Evolutionary conservation across 2,329 filamentous ascomycete genomes (phyloP).

Genomic region (Fusarium tuaranense): DNA sequence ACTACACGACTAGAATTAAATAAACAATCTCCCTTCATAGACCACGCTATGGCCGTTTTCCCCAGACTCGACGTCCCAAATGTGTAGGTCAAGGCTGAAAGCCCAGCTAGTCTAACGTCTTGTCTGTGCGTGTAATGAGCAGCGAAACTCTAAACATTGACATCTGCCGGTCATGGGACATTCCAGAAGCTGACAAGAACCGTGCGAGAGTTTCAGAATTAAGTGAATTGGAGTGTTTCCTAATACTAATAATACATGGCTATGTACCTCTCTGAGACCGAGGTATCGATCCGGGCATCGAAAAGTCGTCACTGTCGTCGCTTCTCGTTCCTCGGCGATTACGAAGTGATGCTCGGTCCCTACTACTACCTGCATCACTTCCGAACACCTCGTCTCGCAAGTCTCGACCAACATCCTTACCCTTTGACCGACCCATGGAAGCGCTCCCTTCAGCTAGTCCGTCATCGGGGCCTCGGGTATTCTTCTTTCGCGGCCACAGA

Average conservation of each 20-base stretch:
- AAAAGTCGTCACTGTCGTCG: constrained; percentile 52
- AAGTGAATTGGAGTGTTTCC: constrained; percentile 11
- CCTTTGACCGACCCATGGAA: constrained; percentile 64
- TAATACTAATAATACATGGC: neutral
- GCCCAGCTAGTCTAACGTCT: neutral
- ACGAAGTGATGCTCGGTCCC: constrained; percentile 53
- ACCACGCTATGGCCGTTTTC: constrained; percentile 3
- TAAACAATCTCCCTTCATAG: constrained; percentile 17
- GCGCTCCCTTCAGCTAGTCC: constrained; percentile 58
- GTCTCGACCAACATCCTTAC: constrained; percentile 65
- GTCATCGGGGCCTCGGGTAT: constrained; percentile 79
- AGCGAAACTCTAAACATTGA: neutral
- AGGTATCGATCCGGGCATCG: constrained; percentile 62
- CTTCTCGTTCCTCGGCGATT: constrained; percentile 53
- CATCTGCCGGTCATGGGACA: neutral
- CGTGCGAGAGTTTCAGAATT: neutral
- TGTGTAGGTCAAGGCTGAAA: constrained; percentile 8
- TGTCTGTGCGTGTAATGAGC: constrained; percentile 22
- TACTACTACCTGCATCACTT: constrained; percentile 58
- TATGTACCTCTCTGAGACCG: constrained; percentile 48
- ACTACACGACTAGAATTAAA: neutral
- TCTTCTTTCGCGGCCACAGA: constrained; percentile 86
- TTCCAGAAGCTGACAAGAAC: neutral
- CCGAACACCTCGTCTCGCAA: constrained; percentile 63
- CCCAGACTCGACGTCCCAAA: neutral